Conservation (phyloP, 1,284 basidiomycete genomes). For the Marasmius oreades region DNA sequence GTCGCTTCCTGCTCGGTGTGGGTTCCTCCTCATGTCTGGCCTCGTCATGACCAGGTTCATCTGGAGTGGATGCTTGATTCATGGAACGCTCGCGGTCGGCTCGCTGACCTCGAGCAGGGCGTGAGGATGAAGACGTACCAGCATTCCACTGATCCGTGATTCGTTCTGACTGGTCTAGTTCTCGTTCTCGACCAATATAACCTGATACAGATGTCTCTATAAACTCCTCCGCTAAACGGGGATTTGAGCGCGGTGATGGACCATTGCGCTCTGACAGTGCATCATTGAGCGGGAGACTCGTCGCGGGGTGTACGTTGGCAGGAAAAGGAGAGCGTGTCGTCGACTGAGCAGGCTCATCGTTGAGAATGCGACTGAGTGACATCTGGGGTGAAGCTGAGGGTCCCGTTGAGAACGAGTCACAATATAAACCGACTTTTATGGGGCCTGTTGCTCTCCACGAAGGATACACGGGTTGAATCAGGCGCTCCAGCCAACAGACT, state of each 20-base stretch:
- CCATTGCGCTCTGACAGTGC: slow-evolving; percentile 1
- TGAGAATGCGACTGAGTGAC: slow-evolving; percentile 74
- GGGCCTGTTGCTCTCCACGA: not conserved
- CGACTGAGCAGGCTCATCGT: slow-evolving; percentile 53
- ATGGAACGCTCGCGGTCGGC: slow-evolving; percentile 5
- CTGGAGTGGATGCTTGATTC: slow-evolving; percentile 24
- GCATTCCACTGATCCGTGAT: not conserved
- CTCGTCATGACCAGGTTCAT: slow-evolving; percentile 25
- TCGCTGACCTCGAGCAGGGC: not conserved
- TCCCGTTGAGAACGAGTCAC: not conserved
- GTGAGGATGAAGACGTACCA: not conserved
- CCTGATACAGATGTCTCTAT: not conserved
- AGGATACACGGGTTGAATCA: slow-evolving; percentile 14
- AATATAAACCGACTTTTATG: not conserved
- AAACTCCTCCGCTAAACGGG: not conserved
- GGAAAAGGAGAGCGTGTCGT: slow-evolving; percentile 24
- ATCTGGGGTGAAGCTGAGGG: slow-evolving; percentile 29
- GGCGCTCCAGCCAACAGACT: slow-evolving; percentile 5
- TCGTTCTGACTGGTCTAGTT: not conserved
- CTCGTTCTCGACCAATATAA: slow-evolving; percentile 1
- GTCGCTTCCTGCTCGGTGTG: slow-evolving; percentile 48
- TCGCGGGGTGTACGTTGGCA: not conserved
- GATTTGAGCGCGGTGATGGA: not conserved
- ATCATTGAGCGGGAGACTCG: not conserved
- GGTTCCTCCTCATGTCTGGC: slow-evolving; percentile 36